phyloP scores from a whole-genome alignment of 805 yeast species.

The Millerozyma miso region DNA sequence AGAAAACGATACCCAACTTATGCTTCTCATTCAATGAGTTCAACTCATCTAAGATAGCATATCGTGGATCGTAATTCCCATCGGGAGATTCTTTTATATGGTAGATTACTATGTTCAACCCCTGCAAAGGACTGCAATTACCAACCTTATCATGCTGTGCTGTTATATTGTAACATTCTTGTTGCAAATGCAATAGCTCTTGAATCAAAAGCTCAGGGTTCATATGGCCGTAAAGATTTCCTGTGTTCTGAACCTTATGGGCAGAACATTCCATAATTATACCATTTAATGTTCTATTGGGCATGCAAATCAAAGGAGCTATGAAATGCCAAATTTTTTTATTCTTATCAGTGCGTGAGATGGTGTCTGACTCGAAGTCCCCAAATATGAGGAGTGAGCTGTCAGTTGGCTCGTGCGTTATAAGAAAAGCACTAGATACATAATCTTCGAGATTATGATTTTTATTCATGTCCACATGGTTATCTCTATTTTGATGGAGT shows the following conservation, averaged over 20 bases:
- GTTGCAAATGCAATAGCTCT: conserved; percentile 43
- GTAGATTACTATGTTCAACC: conserved; percentile 45
- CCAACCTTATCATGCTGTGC: not conserved
- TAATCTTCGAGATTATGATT: not conserved
- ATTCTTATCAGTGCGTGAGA: conserved; percentile 38
- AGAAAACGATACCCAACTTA: conserved; percentile 43
- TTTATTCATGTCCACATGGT: not conserved
- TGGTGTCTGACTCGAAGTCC: conserved; percentile 70
- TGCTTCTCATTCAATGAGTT: conserved; percentile 30
- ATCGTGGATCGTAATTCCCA: conserved; percentile 50
- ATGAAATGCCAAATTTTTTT: conserved; percentile 53
- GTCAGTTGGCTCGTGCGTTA: conserved; percentile 32
- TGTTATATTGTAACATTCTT: conserved; percentile 8
- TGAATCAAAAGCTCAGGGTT: conserved; percentile 59
- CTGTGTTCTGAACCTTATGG: conserved; percentile 34
- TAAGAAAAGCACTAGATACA: conserved; percentile 50
- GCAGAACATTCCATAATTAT: conserved; percentile 76
- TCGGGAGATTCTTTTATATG: conserved; percentile 42
- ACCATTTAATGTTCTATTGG: conserved; percentile 37
- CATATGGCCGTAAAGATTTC: conserved; percentile 71
- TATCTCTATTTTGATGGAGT: not conserved
- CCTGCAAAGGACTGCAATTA: conserved; percentile 23
- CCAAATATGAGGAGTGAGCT: conserved; percentile 65
- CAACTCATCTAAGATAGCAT: conserved; percentile 46
- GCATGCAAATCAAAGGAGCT: conserved; percentile 40